Conservation (phyloP, 1,284 basidiomycete genomes). For the Sanguinoderma infundibulare region DNA sequence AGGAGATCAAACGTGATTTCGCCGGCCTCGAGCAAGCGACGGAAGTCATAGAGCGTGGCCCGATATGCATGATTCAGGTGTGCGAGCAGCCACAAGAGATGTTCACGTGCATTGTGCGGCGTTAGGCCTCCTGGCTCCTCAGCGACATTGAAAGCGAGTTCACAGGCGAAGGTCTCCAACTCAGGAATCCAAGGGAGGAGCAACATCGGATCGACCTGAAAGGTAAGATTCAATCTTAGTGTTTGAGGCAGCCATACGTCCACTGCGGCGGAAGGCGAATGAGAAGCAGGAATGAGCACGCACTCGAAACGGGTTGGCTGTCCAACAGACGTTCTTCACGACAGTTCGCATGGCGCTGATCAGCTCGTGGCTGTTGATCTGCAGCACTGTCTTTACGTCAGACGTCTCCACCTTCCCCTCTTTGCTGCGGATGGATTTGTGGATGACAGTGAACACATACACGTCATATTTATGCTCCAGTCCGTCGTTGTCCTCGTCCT, state of each 20-base stretch:
- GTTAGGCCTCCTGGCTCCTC: constrained; percentile 40
- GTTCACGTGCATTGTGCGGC: constrained; percentile 36
- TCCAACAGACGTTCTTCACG: constrained; percentile 63
- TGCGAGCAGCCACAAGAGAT: constrained; percentile 51
- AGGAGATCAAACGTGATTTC: constrained; percentile 66
- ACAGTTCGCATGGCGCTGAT: constrained; percentile 57
- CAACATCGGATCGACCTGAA: constrained; percentile 56
- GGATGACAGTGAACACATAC: constrained; percentile 36
- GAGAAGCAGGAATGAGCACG: constrained; percentile 8
- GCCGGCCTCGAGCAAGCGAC: constrained; percentile 49
- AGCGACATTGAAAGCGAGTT: constrained; percentile 40
- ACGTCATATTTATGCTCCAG: constrained; percentile 30
- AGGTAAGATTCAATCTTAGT: constrained; percentile 16
- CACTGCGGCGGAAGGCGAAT: too few species aligned
- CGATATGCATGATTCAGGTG: constrained; percentile 50
- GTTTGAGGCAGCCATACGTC: neutral
- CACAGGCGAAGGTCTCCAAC: constrained; percentile 47
- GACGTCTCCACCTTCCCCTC: constrained; percentile 26
- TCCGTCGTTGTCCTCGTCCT: constrained; percentile 16
- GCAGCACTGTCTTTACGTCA: constrained; percentile 38
- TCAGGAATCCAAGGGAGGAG: constrained; percentile 55
- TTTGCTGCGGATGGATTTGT: constrained; percentile 32
- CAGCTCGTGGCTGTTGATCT: constrained; percentile 60
- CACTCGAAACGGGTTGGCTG: constrained; percentile 57
- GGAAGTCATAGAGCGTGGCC: constrained; percentile 48